phyloP scores from a whole-genome alignment of 2,329 filamentous ascomycete genomes.

The Talaromyces pinophilus region DNA sequence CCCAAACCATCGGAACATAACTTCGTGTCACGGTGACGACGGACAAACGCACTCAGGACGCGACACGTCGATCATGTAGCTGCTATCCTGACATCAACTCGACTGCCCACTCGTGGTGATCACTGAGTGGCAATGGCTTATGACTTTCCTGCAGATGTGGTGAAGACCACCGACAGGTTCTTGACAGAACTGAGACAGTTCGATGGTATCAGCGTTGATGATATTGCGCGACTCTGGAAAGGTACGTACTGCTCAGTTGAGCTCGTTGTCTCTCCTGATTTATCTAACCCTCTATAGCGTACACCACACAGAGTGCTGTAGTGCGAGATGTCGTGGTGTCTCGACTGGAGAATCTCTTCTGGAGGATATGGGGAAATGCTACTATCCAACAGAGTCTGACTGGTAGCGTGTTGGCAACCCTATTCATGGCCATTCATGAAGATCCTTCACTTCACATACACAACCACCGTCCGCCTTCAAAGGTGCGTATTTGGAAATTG shows the following conservation, averaged over 20 bases:
- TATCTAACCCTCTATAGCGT: slow-evolving; percentile 38
- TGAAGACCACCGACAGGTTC: slow-evolving; percentile 43
- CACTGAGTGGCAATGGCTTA: slow-evolving; percentile 36
- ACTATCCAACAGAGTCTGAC: slow-evolving; percentile 40
- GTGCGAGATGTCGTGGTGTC: slow-evolving; percentile 44
- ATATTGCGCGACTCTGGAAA: slow-evolving; percentile 52
- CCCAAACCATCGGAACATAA: neutral
- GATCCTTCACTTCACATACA: slow-evolving; percentile 30
- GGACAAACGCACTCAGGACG: neutral
- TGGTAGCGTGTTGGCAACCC: slow-evolving; percentile 42
- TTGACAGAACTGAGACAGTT: slow-evolving; percentile 40
- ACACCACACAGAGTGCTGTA: slow-evolving; percentile 47
- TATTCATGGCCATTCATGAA: slow-evolving; percentile 50
- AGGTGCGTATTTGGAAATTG: neutral
- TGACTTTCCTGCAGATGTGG: slow-evolving; percentile 44
- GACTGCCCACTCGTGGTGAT: slow-evolving; percentile 16
- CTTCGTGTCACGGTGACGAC: slow-evolving; percentile 3
- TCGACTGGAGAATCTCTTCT: slow-evolving; percentile 56
- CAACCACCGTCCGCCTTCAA: slow-evolving; percentile 21
- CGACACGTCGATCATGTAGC: slow-evolving; percentile 24
- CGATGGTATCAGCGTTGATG: slow-evolving; percentile 41
- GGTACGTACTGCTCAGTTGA: slow-evolving; percentile 37
- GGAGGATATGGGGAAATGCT: slow-evolving; percentile 53
- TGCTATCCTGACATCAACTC: neutral
- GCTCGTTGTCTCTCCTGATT: neutral